phyloP scores from a whole-genome alignment of 2,329 filamentous ascomycete species.

The Fusarium torreyae region DNA sequence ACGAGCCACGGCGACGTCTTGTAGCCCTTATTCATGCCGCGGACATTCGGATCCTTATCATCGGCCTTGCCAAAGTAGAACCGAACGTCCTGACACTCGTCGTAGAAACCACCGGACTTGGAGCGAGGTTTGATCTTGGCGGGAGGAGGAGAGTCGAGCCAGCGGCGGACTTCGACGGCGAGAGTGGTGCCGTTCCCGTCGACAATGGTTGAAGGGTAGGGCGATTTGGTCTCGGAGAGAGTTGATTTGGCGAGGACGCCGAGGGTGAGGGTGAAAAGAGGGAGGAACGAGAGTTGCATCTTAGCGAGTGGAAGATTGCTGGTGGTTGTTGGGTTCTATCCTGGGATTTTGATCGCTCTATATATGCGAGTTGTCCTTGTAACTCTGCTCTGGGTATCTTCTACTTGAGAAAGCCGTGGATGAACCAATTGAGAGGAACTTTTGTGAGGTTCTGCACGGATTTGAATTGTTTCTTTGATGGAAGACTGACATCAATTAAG shows the following conservation, averaged over 20 bases:
- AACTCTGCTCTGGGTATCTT: not conserved
- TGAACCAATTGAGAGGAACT: not conserved
- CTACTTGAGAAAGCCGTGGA: not conserved
- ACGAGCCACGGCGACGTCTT: slow-evolving; percentile 33
- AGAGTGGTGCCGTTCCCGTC: not conserved
- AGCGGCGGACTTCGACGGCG: not conserved
- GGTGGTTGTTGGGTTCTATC: not conserved
- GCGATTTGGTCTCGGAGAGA: not conserved
- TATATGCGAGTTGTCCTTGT: not conserved
- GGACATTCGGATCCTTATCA: slow-evolving; percentile 21
- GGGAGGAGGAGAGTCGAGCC: not conserved
- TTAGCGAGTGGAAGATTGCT: not conserved
- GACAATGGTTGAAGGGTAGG: not conserved
- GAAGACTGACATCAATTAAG: too few species aligned
- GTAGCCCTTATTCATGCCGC: slow-evolving; percentile 10
- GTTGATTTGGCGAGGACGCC: not conserved
- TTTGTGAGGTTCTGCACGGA: not conserved
- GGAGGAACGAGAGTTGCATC: slow-evolving; percentile 5
- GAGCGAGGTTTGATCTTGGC: slow-evolving; percentile 4
- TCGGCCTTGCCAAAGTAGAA: slow-evolving; percentile 31
- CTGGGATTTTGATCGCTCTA: not conserved
- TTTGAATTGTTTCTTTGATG: not conserved
- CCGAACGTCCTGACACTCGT: slow-evolving; percentile 33
- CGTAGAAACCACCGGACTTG: slow-evolving; percentile 25
- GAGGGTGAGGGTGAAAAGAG: slow-evolving; percentile 13